Base-by-base conservation (phyloP, 2,329 filamentous ascomycete species). In the Pseudogymnoascus sp. region DNA sequence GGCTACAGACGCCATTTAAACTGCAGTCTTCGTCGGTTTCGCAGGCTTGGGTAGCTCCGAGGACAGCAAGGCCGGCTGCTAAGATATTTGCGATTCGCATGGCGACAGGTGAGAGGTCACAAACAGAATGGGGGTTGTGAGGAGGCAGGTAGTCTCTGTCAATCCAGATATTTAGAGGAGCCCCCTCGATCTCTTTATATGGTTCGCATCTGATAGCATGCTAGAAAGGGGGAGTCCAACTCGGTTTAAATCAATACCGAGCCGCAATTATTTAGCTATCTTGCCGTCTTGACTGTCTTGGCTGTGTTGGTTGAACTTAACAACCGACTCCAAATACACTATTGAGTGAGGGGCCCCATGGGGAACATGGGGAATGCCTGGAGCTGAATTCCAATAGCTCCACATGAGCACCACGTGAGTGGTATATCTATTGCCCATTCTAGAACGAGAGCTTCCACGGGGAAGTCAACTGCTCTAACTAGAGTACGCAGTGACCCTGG, bases 1-100 rank as follows among this genome's bases (percentile, higher is more conserved):
- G 42, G 1, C 63, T 63, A 62, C 73, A 78, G 58, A 77, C 36
- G 2, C 75, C 76, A 60, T 77, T 77, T 6, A 77, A 71, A 60
- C 71, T 76, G 63, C 76, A 78, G 64, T 78, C 70, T 12, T 74
- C 71, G 52, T 73, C 71, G 2, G 65, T 71, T 16, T 30, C 22
- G 39, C 60, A 61, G 33, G 38, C 60, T 25, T 49, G 42, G 12
- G 42, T 49, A 7, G 23, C 22, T n/a, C 42, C 42, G 23, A 59
- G 11, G 16, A 59, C 28, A 16, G 11, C 55, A 30, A 38, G 28
- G 16, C 28, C 16, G n/a, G 35, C 30, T 22, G 25, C 55, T 59
- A 59, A 36, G 25, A 59, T 8, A 30, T 35, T 36, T 12, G 23
- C 25, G 28, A 36, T 33, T 59, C 55, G 16, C 55, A 59, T 49